A percentile compares a stretch with the other conserved stretches of the same genome.
These are phyloP conservation scores for Fraxinus excelsior DNA, from an alignment of 257 asterid species.

Conservation along the genomic window DNA sequence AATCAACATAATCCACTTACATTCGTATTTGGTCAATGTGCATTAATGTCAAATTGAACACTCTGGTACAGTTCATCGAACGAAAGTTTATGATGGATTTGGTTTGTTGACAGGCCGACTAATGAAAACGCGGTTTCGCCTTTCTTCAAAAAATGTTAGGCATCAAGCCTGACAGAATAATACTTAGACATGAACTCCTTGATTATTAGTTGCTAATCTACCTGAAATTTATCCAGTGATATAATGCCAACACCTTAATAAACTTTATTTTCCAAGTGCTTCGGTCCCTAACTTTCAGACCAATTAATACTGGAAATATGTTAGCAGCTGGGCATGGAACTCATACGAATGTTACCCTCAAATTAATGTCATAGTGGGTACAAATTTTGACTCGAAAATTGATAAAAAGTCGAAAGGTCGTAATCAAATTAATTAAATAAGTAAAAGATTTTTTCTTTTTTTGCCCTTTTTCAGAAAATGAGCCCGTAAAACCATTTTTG, in stretches of 20 bases:
- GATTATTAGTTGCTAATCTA: background rate
- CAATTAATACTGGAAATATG: background rate
- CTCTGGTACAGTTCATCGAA: background rate
- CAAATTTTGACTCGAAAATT: no score
- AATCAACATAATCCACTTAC: background rate
- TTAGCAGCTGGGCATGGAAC: no score
- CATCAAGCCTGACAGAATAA: background rate
- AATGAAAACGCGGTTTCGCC: background rate
- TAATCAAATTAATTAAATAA: no score
- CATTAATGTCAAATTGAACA: no score
- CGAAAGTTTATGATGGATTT: slow-evolving; percentile 6
- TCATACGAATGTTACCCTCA: no score
- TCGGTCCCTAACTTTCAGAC: slow-evolving; percentile 23
- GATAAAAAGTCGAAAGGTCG: no score
- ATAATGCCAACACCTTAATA: slow-evolving; percentile 15
- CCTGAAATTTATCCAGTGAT: slow-evolving; percentile 19
- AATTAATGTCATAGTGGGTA: no score
- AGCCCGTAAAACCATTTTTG: no score
- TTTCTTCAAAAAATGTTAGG: background rate
- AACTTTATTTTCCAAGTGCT: slow-evolving; percentile 9
- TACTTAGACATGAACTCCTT: background rate
- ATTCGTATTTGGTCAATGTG: background rate
- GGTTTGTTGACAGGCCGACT: background rate
- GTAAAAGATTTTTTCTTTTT: no score
- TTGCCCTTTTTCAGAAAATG: no score